Evolutionary conservation across 2,329 filamentous ascomycete genomes (phyloP), one percentile per base, ranked within the genome.

Genomic region (Colletotrichum liaoningense): DNA sequence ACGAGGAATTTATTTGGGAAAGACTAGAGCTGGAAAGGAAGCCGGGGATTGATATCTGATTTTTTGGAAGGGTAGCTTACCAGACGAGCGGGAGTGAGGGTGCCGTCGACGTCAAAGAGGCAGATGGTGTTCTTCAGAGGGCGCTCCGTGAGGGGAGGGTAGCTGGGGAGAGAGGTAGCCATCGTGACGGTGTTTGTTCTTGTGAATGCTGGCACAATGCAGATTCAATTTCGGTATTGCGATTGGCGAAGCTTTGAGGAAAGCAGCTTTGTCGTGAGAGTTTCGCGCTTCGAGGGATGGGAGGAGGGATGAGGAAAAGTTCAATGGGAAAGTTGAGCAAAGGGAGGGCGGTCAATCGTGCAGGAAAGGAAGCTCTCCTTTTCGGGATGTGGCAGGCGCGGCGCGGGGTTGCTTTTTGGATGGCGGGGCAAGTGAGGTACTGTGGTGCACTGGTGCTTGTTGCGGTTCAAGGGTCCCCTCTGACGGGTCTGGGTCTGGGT

Each of bases 71-170:
- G 56, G n/a, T 0, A 49, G 83, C 88, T 74, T 87, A 97, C 94
- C 79, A 89, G 88, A 77, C 97, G 92, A 58, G 97, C 92, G 55
- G 92, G 93, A 19, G 95, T 97, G 78, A 99, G 90, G 35, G 97
- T 98, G 80, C 91, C 94, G 83, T 99, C 97, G 74, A 99, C 97
- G 85, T 99, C 97, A 85, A 99, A 99, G 76, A 99, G 93, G 80
- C 91, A 92, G 84, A 99, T 94, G 76, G 96, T 98, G 88, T 97
- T 95, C 87, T 95, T 94, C 84, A 98, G 86, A 56, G 94, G 94
- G 77, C 97, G 94, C 79, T 96, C 88, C 82, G 93, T 90, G 77
- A 98, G 91, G 75, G 95, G 90, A 69, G 95, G 93, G 84, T 92
- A 94, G 54, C 82, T 78, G 76, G 85, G 81, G 26, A 75, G 73